Conservation (phyloP, 129 eudicot genomes). For the Lactuca sativa region DNA sequence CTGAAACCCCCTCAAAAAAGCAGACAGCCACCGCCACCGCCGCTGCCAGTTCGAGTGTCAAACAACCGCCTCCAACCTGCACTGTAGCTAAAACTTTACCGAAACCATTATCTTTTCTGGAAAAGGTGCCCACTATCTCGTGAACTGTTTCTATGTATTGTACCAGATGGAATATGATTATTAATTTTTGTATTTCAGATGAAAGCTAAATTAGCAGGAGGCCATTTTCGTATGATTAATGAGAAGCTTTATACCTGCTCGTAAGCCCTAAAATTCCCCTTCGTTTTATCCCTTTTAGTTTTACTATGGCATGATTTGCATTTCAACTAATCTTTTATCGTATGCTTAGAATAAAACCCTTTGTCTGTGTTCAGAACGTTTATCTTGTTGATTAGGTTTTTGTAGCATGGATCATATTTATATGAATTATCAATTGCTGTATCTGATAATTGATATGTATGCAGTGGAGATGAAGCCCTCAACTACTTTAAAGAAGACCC, state of each 20-base stretch:
- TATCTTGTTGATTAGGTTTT: constrained; percentile 9
- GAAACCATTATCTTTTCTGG: constrained; percentile 57
- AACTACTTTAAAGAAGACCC: constrained; percentile 86
- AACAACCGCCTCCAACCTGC: constrained; percentile 16
- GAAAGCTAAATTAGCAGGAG: constrained; percentile 93
- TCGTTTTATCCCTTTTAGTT: constrained; percentile 10
- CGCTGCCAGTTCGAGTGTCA: constrained; percentile 4
- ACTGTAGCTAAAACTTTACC: constrained; percentile 25
- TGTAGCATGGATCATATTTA: not conserved
- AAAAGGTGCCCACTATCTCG: constrained; percentile 44
- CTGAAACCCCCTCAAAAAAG: constrained; percentile 12
- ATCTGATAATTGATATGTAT: constrained; percentile 19
- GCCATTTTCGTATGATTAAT: constrained; percentile 90
- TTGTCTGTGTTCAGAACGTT: not conserved
- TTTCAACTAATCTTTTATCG: not conserved
- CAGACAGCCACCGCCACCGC: constrained; percentile 6
- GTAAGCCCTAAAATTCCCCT: constrained; percentile 38
- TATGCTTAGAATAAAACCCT: not conserved
- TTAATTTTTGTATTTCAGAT: constrained; percentile 44
- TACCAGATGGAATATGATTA: constrained; percentile 1
- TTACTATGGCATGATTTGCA: not conserved
- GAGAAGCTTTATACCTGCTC: constrained; percentile 98
- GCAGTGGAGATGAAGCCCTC: constrained; percentile 90
- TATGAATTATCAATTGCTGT: constrained; percentile 8
- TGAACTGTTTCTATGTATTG: not conserved